These are phyloP conservation scores for Monilinia laxa DNA, from an alignment of 2,329 filamentous ascomycete genomes.

Conservation along the genomic window DNA sequence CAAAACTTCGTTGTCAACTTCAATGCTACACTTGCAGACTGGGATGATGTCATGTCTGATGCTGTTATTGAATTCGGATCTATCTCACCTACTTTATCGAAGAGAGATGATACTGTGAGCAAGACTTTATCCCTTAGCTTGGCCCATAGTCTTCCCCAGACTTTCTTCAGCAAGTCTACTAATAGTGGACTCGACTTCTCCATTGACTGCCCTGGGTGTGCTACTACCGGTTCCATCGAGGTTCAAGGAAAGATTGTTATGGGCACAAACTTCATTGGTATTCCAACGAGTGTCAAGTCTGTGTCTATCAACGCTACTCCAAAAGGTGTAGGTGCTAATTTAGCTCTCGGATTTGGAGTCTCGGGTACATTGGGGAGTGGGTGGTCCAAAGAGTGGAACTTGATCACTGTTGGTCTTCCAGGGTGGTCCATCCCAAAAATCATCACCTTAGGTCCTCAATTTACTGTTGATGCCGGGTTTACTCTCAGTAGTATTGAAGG, in stretches of 20 bases:
- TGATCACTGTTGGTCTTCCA: slow-evolving; percentile 17
- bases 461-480: slow-evolving; percentile 24
- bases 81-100: background rate
- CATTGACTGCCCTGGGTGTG: slow-evolving; percentile 16
- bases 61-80: slow-evolving; percentile 18
- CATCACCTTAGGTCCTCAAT: slow-evolving; percentile 19
- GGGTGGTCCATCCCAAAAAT: slow-evolving; percentile 20
- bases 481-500: slow-evolving; percentile 12
- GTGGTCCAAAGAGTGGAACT: slow-evolving; percentile 21
- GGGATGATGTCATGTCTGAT: slow-evolving; percentile 18
- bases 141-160: slow-evolving; percentile 18
- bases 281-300: slow-evolving; percentile 19
- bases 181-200: slow-evolving; percentile 21
- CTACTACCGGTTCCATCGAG: slow-evolving; percentile 15
- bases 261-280: background rate
- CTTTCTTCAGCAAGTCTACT: slow-evolving; percentile 20
- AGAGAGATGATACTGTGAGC: slow-evolving; percentile 10
- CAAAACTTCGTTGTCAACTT: slow-evolving; percentile 23
- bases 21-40: slow-evolving; percentile 21
- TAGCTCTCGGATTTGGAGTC: slow-evolving; percentile 21
- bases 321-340: slow-evolving; percentile 17
- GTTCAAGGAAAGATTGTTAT: slow-evolving; percentile 21
- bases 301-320: slow-evolving; percentile 16
- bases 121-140: slow-evolving; percentile 2
- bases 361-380: slow-evolving; percentile 21